Percentiles rank a stretch among this genome's conserved stretches.
These are phyloP conservation scores for Aspergillus viridinutans DNA, from an alignment of 2,329 filamentous ascomycete genomes.

Conservation along the genomic window DNA sequence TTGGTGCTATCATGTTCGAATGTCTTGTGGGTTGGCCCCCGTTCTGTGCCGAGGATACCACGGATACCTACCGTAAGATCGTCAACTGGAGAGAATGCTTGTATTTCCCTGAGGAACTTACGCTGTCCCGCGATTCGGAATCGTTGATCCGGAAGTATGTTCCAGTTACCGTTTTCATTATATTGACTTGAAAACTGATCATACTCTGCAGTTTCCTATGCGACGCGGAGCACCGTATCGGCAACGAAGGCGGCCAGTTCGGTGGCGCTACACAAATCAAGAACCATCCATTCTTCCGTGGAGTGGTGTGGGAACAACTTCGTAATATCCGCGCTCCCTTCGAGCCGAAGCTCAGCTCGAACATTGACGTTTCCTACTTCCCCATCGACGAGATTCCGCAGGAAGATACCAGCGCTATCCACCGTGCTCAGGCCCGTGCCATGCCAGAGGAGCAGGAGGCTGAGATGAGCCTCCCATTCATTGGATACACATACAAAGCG, in stretches of 20 bases:
- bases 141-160: slow-evolving; percentile 83
- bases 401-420: slow-evolving; percentile 82
- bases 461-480: slow-evolving; percentile 94
- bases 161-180: background rate
- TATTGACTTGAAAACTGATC: background rate
- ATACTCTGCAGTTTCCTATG: slow-evolving; percentile 71
- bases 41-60: slow-evolving; percentile 95
- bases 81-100: slow-evolving; percentile 95
- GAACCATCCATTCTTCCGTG: slow-evolving; percentile 90
- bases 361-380: slow-evolving; percentile 97
- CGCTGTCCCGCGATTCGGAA: slow-evolving; percentile 82
- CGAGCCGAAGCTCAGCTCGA: slow-evolving; percentile 86
- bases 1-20: slow-evolving; percentile 99
- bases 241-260: slow-evolving; percentile 55
- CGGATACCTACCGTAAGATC: slow-evolving; percentile 98
- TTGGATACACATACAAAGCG: slow-evolving; percentile 96
- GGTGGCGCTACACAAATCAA: slow-evolving; percentile 90
- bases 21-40: slow-evolving; percentile 98
- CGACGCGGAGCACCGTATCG: slow-evolving; percentile 87
- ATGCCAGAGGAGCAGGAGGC: slow-evolving; percentile 74
- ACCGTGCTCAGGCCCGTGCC: slow-evolving; percentile 77
- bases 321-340: slow-evolving; percentile 93
- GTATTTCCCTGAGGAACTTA: slow-evolving; percentile 94
- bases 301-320: slow-evolving; percentile 90
- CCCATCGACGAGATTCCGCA: slow-evolving; percentile 98